Percentiles rank a stretch among this genome's conserved stretches.
These are phyloP conservation scores for Nemania bipapillata DNA, from an alignment of 2,329 filamentous ascomycete species.

Conservation along the genomic window DNA sequence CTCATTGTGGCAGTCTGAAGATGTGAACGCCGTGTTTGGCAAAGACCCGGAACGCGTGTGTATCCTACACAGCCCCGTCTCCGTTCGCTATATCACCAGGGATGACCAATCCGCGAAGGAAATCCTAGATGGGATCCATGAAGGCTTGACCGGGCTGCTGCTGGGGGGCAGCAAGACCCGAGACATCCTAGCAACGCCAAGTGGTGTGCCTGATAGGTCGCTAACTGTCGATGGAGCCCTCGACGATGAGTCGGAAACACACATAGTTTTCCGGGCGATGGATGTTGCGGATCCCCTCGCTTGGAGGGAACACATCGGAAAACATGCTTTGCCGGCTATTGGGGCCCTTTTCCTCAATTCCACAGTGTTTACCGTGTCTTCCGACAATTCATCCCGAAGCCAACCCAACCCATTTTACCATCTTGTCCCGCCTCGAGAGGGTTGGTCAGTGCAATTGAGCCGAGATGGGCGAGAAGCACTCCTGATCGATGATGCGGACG, in stretches of 20 bases:
- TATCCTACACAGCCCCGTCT: constrained; percentile 93
- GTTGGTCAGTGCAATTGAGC: constrained; percentile 2
- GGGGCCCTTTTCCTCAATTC: background rate
- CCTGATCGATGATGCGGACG: background rate
- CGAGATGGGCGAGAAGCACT: constrained; percentile 3
- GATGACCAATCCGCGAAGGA: constrained; percentile 95
- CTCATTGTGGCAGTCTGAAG: constrained; percentile 98
- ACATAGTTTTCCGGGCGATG: background rate
- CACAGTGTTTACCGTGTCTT: background rate
- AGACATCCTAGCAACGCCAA: background rate
- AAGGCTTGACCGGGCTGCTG: constrained; percentile 72
- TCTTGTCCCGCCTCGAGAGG: background rate
- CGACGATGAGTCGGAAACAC: background rate
- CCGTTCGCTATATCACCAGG: constrained; percentile 86
- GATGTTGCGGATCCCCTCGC: background rate
- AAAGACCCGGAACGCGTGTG: constrained; percentile 96
- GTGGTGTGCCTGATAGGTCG: background rate
- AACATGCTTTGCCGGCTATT: background rate
- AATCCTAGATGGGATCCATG: constrained; percentile 90
- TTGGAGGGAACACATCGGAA: background rate
- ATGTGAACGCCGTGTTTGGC: constrained; percentile 91
- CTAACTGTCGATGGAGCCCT: background rate
- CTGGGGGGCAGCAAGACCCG: background rate
- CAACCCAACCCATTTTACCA: constrained; percentile 10
- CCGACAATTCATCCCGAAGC: background rate